These are phyloP conservation scores for Kregervanrija fluxuum DNA, from an alignment of 805 yeast species.

Conservation along the genomic window DNA sequence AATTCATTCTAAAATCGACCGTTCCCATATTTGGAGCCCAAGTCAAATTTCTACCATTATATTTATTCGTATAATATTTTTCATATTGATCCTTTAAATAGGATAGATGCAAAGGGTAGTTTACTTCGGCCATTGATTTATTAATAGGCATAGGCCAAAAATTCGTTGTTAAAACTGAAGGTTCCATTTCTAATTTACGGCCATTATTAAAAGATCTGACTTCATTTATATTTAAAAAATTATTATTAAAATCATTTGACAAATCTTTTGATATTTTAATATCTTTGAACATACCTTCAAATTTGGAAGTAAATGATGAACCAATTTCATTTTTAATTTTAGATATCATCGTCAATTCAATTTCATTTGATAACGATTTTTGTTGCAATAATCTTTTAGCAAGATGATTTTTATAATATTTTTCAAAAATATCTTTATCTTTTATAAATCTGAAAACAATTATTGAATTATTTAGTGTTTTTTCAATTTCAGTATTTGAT, in stretches of 20 bases:
- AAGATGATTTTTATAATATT: slow-evolving; percentile 74
- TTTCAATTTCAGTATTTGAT: slow-evolving; percentile 38
- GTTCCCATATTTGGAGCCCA: slow-evolving; percentile 88
- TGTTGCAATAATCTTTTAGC: slow-evolving; percentile 67
- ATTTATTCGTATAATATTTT: slow-evolving; percentile 40
- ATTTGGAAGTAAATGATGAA: slow-evolving; percentile 64
- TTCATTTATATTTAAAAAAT: slow-evolving; percentile 1
- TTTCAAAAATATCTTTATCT: slow-evolving; percentile 84
- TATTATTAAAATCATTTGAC: slow-evolving; percentile 31
- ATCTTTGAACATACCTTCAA: slow-evolving; percentile 85
- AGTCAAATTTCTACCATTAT: slow-evolving; percentile 49
- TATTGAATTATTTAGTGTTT: slow-evolving; percentile 46
- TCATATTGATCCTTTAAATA: slow-evolving; percentile 40
- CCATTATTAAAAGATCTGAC: slow-evolving; percentile 17
- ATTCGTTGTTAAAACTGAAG: slow-evolving; percentile 51
- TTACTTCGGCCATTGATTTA: slow-evolving; percentile 27
- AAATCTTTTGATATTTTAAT: slow-evolving; percentile 51
- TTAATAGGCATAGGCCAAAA: slow-evolving; percentile 59
- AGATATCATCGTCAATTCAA: slow-evolving; percentile 63
- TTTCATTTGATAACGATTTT: slow-evolving; percentile 40
- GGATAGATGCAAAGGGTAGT: slow-evolving; percentile 38
- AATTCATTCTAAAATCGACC: slow-evolving; percentile 68
- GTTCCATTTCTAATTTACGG: slow-evolving; percentile 35
- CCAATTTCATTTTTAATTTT: slow-evolving; percentile 74
- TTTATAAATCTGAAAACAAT: slow-evolving; percentile 58